Base-by-base conservation (phyloP, 139 green algal genomes). In the Tetradesmus obliquus region DNA sequence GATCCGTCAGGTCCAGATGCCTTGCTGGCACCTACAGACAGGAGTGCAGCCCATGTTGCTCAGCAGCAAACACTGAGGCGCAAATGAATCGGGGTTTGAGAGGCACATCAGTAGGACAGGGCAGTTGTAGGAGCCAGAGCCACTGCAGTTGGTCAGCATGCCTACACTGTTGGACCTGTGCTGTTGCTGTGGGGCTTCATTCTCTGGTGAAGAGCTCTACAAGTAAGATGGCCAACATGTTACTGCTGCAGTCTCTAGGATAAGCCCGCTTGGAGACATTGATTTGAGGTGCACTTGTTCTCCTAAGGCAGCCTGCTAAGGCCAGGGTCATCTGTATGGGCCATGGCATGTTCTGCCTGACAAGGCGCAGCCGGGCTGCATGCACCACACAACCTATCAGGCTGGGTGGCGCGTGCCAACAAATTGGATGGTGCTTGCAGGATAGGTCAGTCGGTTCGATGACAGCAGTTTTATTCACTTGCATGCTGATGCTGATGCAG, bases 121-220 rank as follows among this genome's bases (percentile, higher is more conserved):
- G 32, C 32, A 45, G 32, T 45, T 45, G 32, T 45, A 45, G 32
- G 32, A 76, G 66, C 15, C 15, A 76, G 17, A 76, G 17, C 17
- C n/a, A 5, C 15, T 76, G 66, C n/a, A 19, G 3, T 24, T 17
- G 3, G n/a, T 76, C 79, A 84, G 9, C 3, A 55, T 84, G 79
- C 45, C 66, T 76, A 13, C 66, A 17, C n/a, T 76, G 66, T 5
- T 76, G 66, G 66, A 24, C 66, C 66, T 76, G 8, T 76, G 82
- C 53, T 87, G 81, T 13, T 86, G 82, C 82, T 87, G 82, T 87
- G 82, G 82, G 54, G 51, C 19, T 55, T 87, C 54, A 13, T 17
- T 2, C 54, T 69, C 24, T 69, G 86, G 71, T 9, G 86, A 90
- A 55, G 86, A 90, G 86, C n/a, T 90, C 53, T 90, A 84, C 86